Percentiles rank a stretch among this genome's conserved stretches.
These are phyloP conservation scores for Picea abies DNA, from an alignment of 83 land plant genomes.

Conservation along the genomic window DNA sequence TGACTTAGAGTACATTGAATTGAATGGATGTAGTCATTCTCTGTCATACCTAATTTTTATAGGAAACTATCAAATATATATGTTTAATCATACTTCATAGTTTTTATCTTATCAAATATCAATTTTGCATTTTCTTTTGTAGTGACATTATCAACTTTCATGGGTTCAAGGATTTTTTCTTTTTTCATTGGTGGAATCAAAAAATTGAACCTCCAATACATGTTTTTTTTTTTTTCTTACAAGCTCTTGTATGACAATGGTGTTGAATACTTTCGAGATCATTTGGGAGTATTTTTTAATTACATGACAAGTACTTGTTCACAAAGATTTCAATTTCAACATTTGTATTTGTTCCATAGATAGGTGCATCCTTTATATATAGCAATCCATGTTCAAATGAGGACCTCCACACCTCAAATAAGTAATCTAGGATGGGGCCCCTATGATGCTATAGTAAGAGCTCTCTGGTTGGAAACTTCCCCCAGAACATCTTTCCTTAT, in stretches of 20 bases:
- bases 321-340: too few relatives aligned
- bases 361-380: too few relatives aligned
- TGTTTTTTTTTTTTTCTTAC: neutral
- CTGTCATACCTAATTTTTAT: neutral
- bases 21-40: neutral
- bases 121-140: neutral
- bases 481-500: too few relatives aligned
- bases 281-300: too few relatives aligned
- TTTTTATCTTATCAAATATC: neutral
- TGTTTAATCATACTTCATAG: neutral
- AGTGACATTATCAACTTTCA: neutral
- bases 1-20: neutral
- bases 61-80: neutral
- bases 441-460: too few relatives aligned
- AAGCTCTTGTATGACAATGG: neutral
- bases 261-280: too few relatives aligned
- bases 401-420: too few relatives aligned
- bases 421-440: too few relatives aligned
- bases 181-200: neutral
- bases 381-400: too few relatives aligned
- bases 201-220: neutral
- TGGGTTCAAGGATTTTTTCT: neutral
- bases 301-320: too few relatives aligned
- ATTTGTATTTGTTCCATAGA: too few relatives aligned
- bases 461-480: too few relatives aligned